Conservation (phyloP, 2,329 filamentous ascomycete species). For the Septoria petroselini region DNA sequence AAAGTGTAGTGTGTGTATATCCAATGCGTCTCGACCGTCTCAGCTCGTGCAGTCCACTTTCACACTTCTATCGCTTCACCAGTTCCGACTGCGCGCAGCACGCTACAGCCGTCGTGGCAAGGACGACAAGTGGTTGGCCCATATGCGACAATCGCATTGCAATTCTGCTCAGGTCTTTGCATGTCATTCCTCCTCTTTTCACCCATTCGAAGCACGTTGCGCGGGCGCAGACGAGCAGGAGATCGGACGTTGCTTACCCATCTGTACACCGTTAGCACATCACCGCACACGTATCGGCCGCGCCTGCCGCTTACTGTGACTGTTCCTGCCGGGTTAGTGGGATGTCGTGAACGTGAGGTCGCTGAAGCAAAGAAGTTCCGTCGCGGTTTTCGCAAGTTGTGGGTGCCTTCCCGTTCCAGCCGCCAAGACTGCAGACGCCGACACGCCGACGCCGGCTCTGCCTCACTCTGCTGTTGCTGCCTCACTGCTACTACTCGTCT, state of each 20-base stretch:
- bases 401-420: constrained; percentile 4
- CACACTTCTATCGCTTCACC: not conserved
- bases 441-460: not conserved
- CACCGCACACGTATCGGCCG: not conserved
- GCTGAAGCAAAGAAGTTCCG: not conserved
- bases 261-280: constrained; percentile 46
- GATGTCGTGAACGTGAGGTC: constrained; percentile 12
- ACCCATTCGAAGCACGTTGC: constrained; percentile 24
- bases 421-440: not conserved
- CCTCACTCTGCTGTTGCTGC: not conserved
- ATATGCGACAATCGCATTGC: constrained; percentile 3
- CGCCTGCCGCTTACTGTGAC: constrained; percentile 29
- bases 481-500: not conserved
- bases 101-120: not conserved
- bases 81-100: not conserved
- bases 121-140: too few relatives aligned
- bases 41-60: constrained; percentile 13
- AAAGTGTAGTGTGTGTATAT: not conserved
- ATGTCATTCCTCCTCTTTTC: constrained; percentile 30
- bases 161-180: constrained; percentile 17
- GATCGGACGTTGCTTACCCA: constrained; percentile 54
- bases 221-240: constrained; percentile 20
- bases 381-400: constrained; percentile 12
- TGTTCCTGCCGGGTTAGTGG: constrained; percentile 24
- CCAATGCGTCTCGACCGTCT: constrained; percentile 15